Base-by-base conservation (phyloP, 345 rosid genomes). In the Rhizophora mangle region DNA sequence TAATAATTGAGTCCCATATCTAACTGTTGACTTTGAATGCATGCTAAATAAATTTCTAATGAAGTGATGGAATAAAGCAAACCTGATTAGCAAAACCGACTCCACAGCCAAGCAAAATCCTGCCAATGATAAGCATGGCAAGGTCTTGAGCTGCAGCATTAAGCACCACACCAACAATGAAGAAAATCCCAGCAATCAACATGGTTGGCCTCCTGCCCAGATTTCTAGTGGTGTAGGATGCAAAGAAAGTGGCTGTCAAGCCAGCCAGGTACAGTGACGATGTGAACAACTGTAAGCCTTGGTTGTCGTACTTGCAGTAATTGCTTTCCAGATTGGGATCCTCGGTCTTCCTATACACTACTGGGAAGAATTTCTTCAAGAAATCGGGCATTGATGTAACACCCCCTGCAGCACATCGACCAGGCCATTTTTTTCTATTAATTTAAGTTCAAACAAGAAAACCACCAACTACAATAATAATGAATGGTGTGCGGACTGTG, bases 31-130 rank as follows among this genome's bases (percentile, higher is more conserved):
- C 52, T 32, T 47, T 24, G 20, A 32, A 31, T 30, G 21, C 30
- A 32, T 27, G 6, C 27, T 13, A 64, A 9, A 11, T 31, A 21
- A 34, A 34, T 34, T 34, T 34, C 8, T 4, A 13, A 57, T 20
- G 3, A 21, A 22, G 51, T 1, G 5, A 30, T 7, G 0, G 4
- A 55, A 6, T 56, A 3, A 24, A 31, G 71, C 36, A 16, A 53
- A 89, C 91, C 89, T 94, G 99, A 74, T 94, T 92, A 59, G 92
- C 97, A 18, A 94, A 94, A 19, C 99, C 97, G 62, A 92, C 96
- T 0, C 99, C 99, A 75, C 96, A 91, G 43, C 97, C 97, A 15
- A 94, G 93, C 49, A 94, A 80, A 36, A 94, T 85, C 78, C 99
- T 73, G 7, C 97, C 99, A 31, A 86, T 71, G 65, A 94, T 94